Conservation (phyloP, 2,329 filamentous ascomycete genomes). For the Curvularia sp. region DNA sequence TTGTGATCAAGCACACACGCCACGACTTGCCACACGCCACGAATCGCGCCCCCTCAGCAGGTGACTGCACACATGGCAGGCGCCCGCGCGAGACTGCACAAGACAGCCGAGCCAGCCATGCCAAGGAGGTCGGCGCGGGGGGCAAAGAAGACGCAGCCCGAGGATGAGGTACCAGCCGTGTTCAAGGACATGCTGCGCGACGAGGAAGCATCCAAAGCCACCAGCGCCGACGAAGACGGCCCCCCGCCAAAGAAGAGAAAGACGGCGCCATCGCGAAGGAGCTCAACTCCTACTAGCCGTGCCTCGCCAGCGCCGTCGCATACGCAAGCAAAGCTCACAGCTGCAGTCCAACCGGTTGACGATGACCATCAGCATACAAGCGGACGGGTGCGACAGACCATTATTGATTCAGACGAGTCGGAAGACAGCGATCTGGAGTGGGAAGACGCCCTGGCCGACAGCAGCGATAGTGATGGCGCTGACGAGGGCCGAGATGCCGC, state of each 20-base stretch:
- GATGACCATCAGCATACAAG: conserved; percentile 13
- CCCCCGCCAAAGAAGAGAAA: conserved; percentile 51
- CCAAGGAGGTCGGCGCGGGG: conserved; percentile 38
- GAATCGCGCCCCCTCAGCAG: conserved; percentile 4
- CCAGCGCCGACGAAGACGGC: conserved; percentile 40
- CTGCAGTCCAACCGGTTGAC: conserved; percentile 10
- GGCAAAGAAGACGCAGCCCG: conserved; percentile 27
- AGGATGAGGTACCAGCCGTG: conserved; percentile 51
- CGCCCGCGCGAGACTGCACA: conserved; percentile 33
- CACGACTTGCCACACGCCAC: conserved; percentile 2
- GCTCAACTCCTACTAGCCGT: conserved; percentile 2
- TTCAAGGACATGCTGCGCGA: conserved; percentile 58
- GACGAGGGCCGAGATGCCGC: conserved; percentile 34
- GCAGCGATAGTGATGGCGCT: conserved; percentile 35
- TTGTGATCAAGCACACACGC: conserved; percentile 3
- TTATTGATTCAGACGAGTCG: conserved; percentile 60
- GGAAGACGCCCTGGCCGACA: conserved; percentile 59
- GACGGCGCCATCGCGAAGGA: conserved; percentile 26
- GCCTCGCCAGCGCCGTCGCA: conserved; percentile 3
- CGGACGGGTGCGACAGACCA: conserved; percentile 50
- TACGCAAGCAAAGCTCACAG: conserved; percentile 7
- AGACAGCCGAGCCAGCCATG: conserved; percentile 22
- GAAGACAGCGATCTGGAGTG: conserved; percentile 68
- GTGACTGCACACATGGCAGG: conserved; percentile 36
- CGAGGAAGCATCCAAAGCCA: conserved; percentile 44